These are phyloP conservation scores for Dichomitus squalens DNA, from an alignment of 1,284 basidiomycete genomes.

Conservation along the genomic window DNA sequence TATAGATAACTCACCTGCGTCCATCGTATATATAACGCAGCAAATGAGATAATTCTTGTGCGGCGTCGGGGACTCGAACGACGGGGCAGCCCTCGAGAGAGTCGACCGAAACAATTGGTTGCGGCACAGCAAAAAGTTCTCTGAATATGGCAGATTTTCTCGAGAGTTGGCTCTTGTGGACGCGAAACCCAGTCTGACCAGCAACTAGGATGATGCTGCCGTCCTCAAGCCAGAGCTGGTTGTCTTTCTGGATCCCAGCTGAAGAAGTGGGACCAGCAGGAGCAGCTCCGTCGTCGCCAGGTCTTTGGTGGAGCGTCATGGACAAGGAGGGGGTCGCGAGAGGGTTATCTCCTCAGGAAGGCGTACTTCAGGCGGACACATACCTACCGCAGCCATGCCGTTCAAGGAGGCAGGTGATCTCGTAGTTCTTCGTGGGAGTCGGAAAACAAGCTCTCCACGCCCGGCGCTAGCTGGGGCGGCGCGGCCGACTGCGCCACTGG, in stretches of 20 bases:
- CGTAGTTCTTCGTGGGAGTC: no score
- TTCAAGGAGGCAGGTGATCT: no score
- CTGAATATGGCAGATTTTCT: conserved; percentile 5
- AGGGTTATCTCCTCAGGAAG: no score
- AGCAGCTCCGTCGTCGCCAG: background rate
- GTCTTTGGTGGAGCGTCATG: background rate
- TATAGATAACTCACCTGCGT: background rate
- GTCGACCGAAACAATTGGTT: background rate
- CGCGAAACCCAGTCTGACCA: background rate
- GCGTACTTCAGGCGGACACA: no score
- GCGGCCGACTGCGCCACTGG: no score
- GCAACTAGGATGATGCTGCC: conserved; percentile 1
- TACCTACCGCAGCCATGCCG: no score
- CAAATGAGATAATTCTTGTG: conserved; percentile 4
- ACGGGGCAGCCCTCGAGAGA: conserved; percentile 1
- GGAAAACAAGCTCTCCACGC: no score
- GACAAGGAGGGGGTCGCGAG: no score
- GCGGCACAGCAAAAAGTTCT: conserved; percentile 3
- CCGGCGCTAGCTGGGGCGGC: no score
- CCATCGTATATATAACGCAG: conserved; percentile 4
- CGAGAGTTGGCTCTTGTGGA: background rate
- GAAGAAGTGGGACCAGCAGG: no score
- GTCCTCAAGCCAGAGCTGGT: conserved; percentile 6
- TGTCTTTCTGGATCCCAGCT: background rate
- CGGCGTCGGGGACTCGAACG: conserved; percentile 2